These are phyloP conservation scores for Kazachstania psychrophila DNA, from an alignment of 805 yeast species.

Conservation along the genomic window DNA sequence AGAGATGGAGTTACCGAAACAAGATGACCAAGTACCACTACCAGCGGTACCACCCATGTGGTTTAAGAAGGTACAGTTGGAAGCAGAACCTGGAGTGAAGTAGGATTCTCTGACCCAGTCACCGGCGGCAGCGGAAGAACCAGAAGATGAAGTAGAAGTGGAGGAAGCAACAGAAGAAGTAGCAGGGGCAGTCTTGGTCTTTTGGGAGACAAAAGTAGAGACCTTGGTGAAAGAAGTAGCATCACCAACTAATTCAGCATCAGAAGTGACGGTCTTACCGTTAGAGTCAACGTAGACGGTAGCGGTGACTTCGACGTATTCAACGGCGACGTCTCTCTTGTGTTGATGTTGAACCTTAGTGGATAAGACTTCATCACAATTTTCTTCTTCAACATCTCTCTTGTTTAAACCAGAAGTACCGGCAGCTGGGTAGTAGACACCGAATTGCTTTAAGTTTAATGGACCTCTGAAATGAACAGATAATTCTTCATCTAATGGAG, in stretches of 20 bases:
- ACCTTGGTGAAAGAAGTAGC: conserved; percentile 11
- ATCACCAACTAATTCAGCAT: conserved; percentile 5
- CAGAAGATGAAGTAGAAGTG: conserved; percentile 30
- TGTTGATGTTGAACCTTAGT: conserved; percentile 34
- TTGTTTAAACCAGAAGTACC: conserved; percentile 38
- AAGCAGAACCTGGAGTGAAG: conserved; percentile 62
- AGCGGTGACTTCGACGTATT: conserved; percentile 63
- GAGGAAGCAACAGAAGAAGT: conserved; percentile 24
- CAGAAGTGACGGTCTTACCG: conserved; percentile 34
- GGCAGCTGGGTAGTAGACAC: conserved; percentile 72
- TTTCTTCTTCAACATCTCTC: conserved; percentile 34
- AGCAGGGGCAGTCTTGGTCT: conserved; percentile 13
- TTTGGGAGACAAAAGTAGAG: conserved; percentile 5
- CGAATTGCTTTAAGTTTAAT: conserved; percentile 53
- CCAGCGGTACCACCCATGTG: conserved; percentile 74
- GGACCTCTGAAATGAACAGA: conserved; percentile 80
- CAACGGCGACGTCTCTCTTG: conserved; percentile 53
- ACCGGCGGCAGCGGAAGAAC: conserved; percentile 36
- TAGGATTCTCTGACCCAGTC: conserved; percentile 71
- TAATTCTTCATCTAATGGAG: conserved; percentile 60
- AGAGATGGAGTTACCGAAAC: conserved; percentile 89
- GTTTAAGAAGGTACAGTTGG: conserved; percentile 76
- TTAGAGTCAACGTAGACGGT: conserved; percentile 58
- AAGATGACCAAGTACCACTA: conserved; percentile 79
- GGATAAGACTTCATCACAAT: conserved; percentile 7